Evolutionary conservation across 2,329 filamentous ascomycete genomes (phyloP), one percentile per base, ranked within the genome.

Genomic region (Sporothrix dimorphospora): DNA sequence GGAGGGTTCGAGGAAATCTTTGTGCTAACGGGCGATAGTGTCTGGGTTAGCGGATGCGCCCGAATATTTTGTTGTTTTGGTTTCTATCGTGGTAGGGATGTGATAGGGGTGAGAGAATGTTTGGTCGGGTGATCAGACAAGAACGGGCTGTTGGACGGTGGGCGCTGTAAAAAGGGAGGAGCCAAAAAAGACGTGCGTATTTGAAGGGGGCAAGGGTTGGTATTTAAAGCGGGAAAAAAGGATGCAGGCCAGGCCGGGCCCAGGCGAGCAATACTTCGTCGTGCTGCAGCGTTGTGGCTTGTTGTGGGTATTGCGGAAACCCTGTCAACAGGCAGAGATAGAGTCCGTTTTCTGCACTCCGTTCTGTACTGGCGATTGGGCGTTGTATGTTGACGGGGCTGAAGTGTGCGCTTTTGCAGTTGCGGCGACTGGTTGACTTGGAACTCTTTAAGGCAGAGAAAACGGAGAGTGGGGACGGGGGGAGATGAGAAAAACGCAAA

Each of bases 1-100:
- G 24, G 55, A 59, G 4, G 55, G 55, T 27, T 63, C 24, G 45
- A n/a, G 53, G 24, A 24, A 69, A 40, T 70, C 40, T 27, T 8
- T 63, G 68, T 70, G 68, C 68, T 70, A 70, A 61, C 27, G 42
- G n/a, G 55, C 42, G 55, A 63, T 70, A 70, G 68, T 45, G 55
- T 40, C 40, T 40, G 69, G 34, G 42, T 70, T 70, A 70, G 69
- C 69, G 55, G 57, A 40, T 70, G 45, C 8, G 51, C 55, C 55
- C 55, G 53, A 63, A 51, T 19, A 19, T 51, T 53, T 59, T 49
- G 68, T 34, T 49, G 55, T 59, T 59, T 61, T 55, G 47, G 65
- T 68, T 68, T 51, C 47, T 21, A 19, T 24, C n/a, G 16, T 38
- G 7, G 38, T 45, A 27, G 40, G 27, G 65, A 67, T 55, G 66